Base-by-base conservation (phyloP, 2,329 filamentous ascomycete species). In the Cryphonectria parasitica region DNA sequence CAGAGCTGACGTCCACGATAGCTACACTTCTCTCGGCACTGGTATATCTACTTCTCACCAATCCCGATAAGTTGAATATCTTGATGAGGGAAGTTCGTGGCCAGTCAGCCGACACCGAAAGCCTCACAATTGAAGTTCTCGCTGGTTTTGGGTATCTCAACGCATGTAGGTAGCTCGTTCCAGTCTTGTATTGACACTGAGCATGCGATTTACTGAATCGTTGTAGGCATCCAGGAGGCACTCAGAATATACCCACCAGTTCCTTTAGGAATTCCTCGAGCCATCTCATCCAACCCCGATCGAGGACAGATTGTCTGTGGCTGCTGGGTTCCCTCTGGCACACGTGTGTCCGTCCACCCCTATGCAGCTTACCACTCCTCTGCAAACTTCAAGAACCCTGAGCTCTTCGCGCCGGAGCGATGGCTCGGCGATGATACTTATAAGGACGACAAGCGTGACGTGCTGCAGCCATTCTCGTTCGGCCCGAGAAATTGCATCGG, bases 321-420 rank as follows among this genome's bases (percentile, higher is more conserved):
- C 17, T 60, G 73, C 17, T 78, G 72, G 43, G 71, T 83, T 0
- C 78, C 80, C 1, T 75, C 77, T 56, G 75, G 75, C 54, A 85
- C 81, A 0, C 74, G 76, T 3, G 78, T 86, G 0, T 79, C 80
- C 0, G 78, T 86, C 1, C 80, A 81, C 54, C 83, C 86, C 31
- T 84, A 79, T 74, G 78, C 83, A 3, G 77, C 82, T 13, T 83
- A 83, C 72, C 82, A 81, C 71, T 82, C 82, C 65, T 78, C 81
- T 1, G 74, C 76, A 7, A 79, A 85, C 73, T 88, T 86, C 75
- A 77, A 77, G 10, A 77, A 84, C 1, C 82, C 86, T 0, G 76
- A 82, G n/a, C 74, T 75, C 0, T 88, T 82, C 74, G 77, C 77
- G 3, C 86, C 86, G 0, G 84, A 88, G 73, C 79, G 86, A 0